Conservation (phyloP, 2,329 filamentous ascomycete species). For the Tolypocladium paradoxum region DNA sequence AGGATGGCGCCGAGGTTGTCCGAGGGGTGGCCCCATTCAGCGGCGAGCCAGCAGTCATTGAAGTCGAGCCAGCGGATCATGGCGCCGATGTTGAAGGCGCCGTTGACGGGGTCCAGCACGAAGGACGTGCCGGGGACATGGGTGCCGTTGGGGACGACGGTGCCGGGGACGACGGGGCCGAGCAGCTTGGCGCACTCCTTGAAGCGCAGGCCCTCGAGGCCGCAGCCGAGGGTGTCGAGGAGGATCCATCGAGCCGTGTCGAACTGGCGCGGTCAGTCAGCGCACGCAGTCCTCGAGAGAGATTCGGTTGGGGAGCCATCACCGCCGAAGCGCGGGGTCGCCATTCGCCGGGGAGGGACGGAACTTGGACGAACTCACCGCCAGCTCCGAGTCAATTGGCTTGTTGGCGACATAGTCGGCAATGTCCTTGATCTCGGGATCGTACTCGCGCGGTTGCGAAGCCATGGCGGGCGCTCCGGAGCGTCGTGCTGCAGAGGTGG, state of each 20-base stretch:
- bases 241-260: slow-evolving; percentile 96
- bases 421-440: slow-evolving; percentile 91
- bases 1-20: slow-evolving; percentile 97
- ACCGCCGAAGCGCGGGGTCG: background rate
- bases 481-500: slow-evolving; percentile 35
- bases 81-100: slow-evolving; percentile 96
- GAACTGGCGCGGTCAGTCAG: slow-evolving; percentile 41
- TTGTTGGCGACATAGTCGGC: slow-evolving; percentile 91
- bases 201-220: slow-evolving; percentile 89
- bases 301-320: background rate
- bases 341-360: background rate
- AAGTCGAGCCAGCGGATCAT: slow-evolving; percentile 99
- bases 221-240: slow-evolving; percentile 92
- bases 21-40: slow-evolving; percentile 97
- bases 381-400: slow-evolving; percentile 80
- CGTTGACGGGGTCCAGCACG: slow-evolving; percentile 89
- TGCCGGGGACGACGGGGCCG: slow-evolving; percentile 83
- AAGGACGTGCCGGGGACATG: slow-evolving; percentile 87
- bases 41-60: slow-evolving; percentile 99
- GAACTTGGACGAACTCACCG: slow-evolving; percentile 60
- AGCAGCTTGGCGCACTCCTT: slow-evolving; percentile 93
- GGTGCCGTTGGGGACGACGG: slow-evolving; percentile 81
- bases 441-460: slow-evolving; percentile 54
- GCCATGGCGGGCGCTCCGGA: slow-evolving; percentile 41
- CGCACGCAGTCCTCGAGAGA: background rate